Base-by-base conservation (phyloP, 495 filamentous ascomycete genomes). In the Mycothermus thermophilus region DNA sequence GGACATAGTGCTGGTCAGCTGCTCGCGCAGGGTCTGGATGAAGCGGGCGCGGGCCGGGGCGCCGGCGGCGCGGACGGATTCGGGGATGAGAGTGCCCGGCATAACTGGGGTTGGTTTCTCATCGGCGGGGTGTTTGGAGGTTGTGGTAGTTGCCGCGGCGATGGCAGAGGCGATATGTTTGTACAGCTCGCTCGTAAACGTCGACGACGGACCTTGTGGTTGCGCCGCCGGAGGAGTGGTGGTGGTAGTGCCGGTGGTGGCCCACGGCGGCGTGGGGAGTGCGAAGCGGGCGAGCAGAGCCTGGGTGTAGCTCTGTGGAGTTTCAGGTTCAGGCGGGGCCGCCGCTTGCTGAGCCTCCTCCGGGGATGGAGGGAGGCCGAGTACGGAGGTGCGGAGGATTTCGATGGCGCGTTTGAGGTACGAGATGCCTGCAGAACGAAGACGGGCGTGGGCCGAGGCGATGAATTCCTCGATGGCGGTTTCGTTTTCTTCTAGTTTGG, bases 401-500 rank as follows among this genome's bases (percentile, higher is more conserved):
- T 93, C 83, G 46, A 94, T 74, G 18, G 67, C 71, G 46, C 74
- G 73, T 49, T 86, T 84, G 42, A 94, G 62, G 54, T 92, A 93
- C 39, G 74, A 64, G 21, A 93, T 64, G 4, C 88, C 90, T 7
- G 83, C 75, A 8, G 72, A 65, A 51, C 76, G 81, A 41, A 82
- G 77, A 26, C 75, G 74, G 40, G 92, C 90, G 48, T 94, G 86
- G 19, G 73, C 67, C 34, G 71, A 70, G 39, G 76, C 76, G 54
- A 96, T 95, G 44, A 93, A 75, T 23, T 80, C 75, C 41, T 97
- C 90, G 58, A 97, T 96, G 39, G 85, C 74, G 12, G 64, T 58
- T 55, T 99, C 90, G 53, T 99, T 87, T 22, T 86, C 72, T 33
- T 71, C 62, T 32, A 99, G 75, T 63, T 85, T 92, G 2, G 92